Evolutionary conservation across 495 filamentous ascomycete species (phyloP), one percentile per base, ranked within the genome.

Genomic region (Xylaria palmicola): DNA sequence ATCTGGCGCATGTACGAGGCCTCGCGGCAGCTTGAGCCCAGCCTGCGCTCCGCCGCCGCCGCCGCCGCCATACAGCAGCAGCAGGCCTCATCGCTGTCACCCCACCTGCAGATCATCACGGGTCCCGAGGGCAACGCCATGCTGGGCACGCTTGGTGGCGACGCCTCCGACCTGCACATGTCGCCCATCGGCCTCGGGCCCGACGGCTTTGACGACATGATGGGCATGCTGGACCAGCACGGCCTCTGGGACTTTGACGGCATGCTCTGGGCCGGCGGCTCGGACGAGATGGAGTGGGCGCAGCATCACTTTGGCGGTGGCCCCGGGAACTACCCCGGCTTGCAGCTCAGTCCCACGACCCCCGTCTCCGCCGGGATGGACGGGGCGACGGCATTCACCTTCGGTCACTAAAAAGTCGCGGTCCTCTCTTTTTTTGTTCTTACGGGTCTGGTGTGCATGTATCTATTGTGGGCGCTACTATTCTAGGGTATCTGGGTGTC

Each of bases 1-100:
- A 80, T 92, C 37, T 80, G 81, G 62, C 80, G 84, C 59, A 88
- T 92, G 69, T 87, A 86, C 66, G 86, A 89, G 65, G 88, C 89
- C 43, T 67, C 76, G 66, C 49, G 74, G 30, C 67, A 74, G 68
- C 70, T 66, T 50, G 75, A 75, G 61, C 67, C 66, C 56, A 75
- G 66, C 59, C 69, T 63, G 64, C 76, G 47, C 60, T 70, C 52
- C 10, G 45, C 56, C 32, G 56, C 56, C 5, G 56, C 56, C 34
- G 34, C 59, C 13, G 50, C 13, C 27, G 29, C 66, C 52, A 19
- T 58, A 32, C 64, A 73, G 64, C 65, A 66, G 65, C 60, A 68
- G 52, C 62, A 69, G 44, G 47, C 63, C 7, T 39, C 45, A 9
- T 76, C 48, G 9, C 39, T 48, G 10, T 49, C 45, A 5, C 36